Conservation (phyloP, 345 rosid species). For the Salix udensis region DNA sequence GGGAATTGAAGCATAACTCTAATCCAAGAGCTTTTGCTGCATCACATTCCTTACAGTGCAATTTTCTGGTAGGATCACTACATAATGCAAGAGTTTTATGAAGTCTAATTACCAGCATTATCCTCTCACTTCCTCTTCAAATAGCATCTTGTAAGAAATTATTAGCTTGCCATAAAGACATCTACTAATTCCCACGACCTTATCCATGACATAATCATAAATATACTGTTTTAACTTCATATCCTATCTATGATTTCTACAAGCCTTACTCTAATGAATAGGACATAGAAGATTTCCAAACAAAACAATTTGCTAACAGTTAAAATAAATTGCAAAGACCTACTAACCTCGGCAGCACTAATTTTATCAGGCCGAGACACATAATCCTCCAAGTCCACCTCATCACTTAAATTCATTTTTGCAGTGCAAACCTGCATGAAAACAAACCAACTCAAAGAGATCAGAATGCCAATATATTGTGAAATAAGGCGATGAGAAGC, state of each 20-base stretch:
- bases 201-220: not conserved
- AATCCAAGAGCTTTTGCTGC: not conserved
- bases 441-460: not conserved
- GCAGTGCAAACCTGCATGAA: slow-evolving; percentile 86
- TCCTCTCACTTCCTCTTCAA: not conserved
- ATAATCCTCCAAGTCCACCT: slow-evolving; percentile 98
- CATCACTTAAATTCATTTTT: slow-evolving; percentile 93
- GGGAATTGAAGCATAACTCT: not conserved
- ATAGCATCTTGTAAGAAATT: not conserved
- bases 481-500: not conserved
- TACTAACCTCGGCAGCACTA: slow-evolving; percentile 97
- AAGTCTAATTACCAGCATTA: not conserved
- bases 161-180: not conserved
- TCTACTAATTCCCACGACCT: not conserved
- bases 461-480: not conserved
- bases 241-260: not conserved
- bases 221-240: not conserved
- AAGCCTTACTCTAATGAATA: not conserved
- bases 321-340: slow-evolving; percentile 6
- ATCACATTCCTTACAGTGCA: not conserved
- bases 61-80: not conserved
- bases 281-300: not conserved
- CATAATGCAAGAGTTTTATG: not conserved
- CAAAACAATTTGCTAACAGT: not conserved
- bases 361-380: slow-evolving; percentile 98